Evolutionary conservation across 2,329 filamentous ascomycete genomes (phyloP), one percentile per base, ranked within the genome.

Genomic region (Fusarium neocosmosporiellum): DNA sequence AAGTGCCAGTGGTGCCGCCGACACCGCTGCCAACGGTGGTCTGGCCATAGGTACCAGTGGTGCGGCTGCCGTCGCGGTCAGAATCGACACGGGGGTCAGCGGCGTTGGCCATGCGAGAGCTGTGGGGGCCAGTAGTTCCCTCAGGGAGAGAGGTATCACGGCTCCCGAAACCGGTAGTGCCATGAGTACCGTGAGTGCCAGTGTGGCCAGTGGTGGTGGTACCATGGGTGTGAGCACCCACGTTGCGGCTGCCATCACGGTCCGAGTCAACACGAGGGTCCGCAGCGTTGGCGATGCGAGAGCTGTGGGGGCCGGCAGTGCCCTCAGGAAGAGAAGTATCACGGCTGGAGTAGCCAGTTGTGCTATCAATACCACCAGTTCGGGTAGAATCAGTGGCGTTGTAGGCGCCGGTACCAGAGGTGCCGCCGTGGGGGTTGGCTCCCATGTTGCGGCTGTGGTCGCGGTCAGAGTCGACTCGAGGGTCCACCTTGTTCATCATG

Each of bases 181-280:
- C 63, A 22, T 46, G 39, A n/a, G 13, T 50, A 20, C 27, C 16
- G 31, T 22, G 18, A n/a, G 31, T n/a, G 20, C 61, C 34, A 41
- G 46, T 36, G 48, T 59, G 65, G 41, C 53, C 53, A 1, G 33
- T 36, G 14, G 29, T 22, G 18, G n/a, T 8, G 31, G 60, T 37
- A 13, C 65, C 66, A 39, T 41, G 20, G 5, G 33, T 20, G 65
- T 67, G 58, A 31, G 73, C 66, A 36, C 71, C 69, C 22, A n/a
- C 24, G 37, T 18, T 22, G 37, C 58, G 50, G 59, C 37, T 31
- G 36, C 78, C 75, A 65, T 86, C 85, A n/a, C 85, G 81, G 76
- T 90, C 86, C 4, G 85, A 87, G 75, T 90, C 88, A 41, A 89
- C 81, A 29, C 86, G 81, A 22, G 88, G 87, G 66, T 90, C 88